phyloP scores from a whole-genome alignment of 2,329 filamentous ascomycete species.

The Lachnellula subtilissima region DNA sequence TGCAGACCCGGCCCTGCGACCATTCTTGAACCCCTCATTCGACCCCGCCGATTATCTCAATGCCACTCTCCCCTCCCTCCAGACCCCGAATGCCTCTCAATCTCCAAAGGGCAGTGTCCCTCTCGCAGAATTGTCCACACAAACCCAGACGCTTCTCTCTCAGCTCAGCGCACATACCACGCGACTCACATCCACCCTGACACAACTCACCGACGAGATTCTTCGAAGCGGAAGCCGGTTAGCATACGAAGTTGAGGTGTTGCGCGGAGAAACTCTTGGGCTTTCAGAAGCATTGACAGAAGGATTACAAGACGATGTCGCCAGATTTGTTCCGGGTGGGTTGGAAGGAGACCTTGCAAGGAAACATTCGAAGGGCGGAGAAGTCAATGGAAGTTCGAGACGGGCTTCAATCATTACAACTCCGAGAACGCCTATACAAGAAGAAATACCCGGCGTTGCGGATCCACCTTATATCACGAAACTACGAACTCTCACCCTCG shows the following conservation, averaged over 20 bases:
- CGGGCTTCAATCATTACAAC: slow-evolving; percentile 23
- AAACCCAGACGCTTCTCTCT: slow-evolving; percentile 78
- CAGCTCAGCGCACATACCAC: slow-evolving; percentile 86
- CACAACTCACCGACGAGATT: slow-evolving; percentile 91
- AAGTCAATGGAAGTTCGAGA: slow-evolving; percentile 22
- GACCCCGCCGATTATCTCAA: slow-evolving; percentile 86
- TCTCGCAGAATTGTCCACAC: slow-evolving; percentile 71
- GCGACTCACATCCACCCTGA: slow-evolving; percentile 73
- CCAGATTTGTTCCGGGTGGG: slow-evolving; percentile 60
- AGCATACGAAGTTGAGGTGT: slow-evolving; percentile 89
- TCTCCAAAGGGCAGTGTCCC: slow-evolving; percentile 40
- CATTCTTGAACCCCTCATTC: slow-evolving; percentile 73
- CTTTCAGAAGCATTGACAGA: slow-evolving; percentile 74
- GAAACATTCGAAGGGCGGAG: slow-evolving; percentile 21
- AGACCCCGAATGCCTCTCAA: slow-evolving; percentile 29
- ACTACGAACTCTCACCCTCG: slow-evolving; percentile 75
- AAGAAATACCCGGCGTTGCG: slow-evolving; percentile 21
- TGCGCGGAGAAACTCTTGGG: slow-evolving; percentile 82
- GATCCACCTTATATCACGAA: slow-evolving; percentile 70
- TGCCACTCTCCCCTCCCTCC: slow-evolving; percentile 65
- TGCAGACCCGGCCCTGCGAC: slow-evolving; percentile 65
- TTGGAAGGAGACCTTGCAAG: slow-evolving; percentile 25
- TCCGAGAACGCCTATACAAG: slow-evolving; percentile 23
- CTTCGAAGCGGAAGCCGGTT: slow-evolving; percentile 80
- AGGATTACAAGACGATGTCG: slow-evolving; percentile 65